These are phyloP conservation scores for Alternaria brassicae DNA, from an alignment of 2,329 filamentous ascomycete genomes.

Conservation along the genomic window DNA sequence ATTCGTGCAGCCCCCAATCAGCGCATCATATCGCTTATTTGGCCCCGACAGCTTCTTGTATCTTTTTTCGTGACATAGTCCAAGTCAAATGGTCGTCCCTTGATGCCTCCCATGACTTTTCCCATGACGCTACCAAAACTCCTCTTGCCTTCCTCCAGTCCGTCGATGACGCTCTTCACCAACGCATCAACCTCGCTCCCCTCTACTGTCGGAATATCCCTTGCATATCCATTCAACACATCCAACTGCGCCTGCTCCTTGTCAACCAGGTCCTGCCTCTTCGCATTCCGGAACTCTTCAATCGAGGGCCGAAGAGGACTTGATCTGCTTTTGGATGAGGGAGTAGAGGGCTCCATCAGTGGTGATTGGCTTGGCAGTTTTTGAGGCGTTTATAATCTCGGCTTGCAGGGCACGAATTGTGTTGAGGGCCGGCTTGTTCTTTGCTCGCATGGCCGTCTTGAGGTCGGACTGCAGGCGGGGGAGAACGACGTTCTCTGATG, in stretches of 20 bases:
- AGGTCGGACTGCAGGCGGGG: conserved; percentile 56
- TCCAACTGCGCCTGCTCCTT: conserved; percentile 72
- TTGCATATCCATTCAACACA: conserved; percentile 71
- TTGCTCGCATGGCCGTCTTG: conserved; percentile 57
- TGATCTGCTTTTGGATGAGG: conserved; percentile 70
- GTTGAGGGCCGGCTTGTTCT: conserved; percentile 65
- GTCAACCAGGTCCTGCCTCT: conserved; percentile 71
- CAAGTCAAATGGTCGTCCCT: conserved; percentile 70
- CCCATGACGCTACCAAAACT: conserved; percentile 70
- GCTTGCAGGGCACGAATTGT: conserved; percentile 74
- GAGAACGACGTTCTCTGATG: conserved; percentile 43
- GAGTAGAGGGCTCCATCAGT: conserved; percentile 74
- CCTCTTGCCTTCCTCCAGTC: conserved; percentile 58
- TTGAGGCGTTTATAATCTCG: conserved; percentile 76
- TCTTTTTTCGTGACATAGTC: conserved; percentile 65
- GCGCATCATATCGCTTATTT: conserved; percentile 20
- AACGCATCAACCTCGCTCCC: conserved; percentile 65
- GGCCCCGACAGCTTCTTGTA: conserved; percentile 56
- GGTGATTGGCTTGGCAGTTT: conserved; percentile 72
- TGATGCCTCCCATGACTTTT: conserved; percentile 60
- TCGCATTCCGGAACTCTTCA: conserved; percentile 68
- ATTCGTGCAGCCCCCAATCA: background rate
- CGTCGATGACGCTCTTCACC: conserved; percentile 61
- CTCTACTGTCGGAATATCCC: conserved; percentile 64
- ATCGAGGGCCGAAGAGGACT: conserved; percentile 64